Evolutionary conservation across 1,139 yeast species (phyloP).

Genomic region (Debaryomyces singareniensis): DNA sequence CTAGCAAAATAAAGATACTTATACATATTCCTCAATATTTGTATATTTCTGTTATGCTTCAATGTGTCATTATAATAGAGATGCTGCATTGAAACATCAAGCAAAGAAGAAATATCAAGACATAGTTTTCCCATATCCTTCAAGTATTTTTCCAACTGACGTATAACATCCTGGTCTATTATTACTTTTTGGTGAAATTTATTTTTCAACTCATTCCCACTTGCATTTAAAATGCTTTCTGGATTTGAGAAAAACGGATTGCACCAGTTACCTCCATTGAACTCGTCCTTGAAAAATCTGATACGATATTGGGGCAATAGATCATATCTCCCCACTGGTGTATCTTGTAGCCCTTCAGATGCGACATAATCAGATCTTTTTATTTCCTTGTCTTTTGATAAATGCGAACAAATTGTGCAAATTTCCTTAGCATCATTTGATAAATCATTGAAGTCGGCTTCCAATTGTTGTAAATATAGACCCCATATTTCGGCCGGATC

Average conservation of each 20-base stretch:
- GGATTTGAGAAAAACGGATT: constrained; percentile 53
- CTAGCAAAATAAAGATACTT: constrained; percentile 46
- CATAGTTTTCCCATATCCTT: constrained; percentile 34
- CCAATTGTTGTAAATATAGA: constrained; percentile 30
- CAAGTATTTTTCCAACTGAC: constrained; percentile 26
- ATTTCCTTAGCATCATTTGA: constrained; percentile 24
- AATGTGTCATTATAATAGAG: constrained; percentile 25
- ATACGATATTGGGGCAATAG: constrained; percentile 60
- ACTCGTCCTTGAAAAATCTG: constrained; percentile 56
- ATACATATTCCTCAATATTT: constrained; percentile 46
- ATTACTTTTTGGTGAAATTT: constrained; percentile 40
- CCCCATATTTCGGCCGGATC: constrained; percentile 6
- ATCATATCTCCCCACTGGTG: constrained; percentile 31
- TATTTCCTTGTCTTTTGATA: constrained; percentile 29
- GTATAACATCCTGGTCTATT: constrained; percentile 44
- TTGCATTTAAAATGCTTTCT: constrained; percentile 33
- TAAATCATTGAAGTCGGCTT: constrained; percentile 28
- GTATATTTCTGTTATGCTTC: constrained; percentile 46
- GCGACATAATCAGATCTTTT: constrained; percentile 32
- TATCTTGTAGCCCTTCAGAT: constrained; percentile 30
- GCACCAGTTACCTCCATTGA: constrained; percentile 71
- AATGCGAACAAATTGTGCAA: constrained; percentile 21
- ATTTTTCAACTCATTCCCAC: constrained; percentile 42
- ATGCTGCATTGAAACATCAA: constrained; percentile 32
- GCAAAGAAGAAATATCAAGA: constrained; percentile 32